phyloP scores from a whole-genome alignment of 148 eudicot species.

The Vaccinium vitisidaea region DNA sequence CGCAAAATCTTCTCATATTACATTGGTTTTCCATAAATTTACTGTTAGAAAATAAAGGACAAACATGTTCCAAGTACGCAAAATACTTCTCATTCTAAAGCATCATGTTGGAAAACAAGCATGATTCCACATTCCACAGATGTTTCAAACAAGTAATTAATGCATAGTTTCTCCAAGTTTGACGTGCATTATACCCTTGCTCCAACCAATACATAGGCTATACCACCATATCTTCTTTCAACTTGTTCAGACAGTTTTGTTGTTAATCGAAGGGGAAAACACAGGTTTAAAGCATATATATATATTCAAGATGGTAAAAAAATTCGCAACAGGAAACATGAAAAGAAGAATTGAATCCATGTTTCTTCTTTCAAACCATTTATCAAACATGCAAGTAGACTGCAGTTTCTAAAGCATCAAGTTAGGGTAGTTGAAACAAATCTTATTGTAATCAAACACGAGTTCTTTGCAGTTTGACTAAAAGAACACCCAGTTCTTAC shows the following conservation, averaged over 20 bases:
- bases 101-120: too few species aligned
- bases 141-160: neutral
- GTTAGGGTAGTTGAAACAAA: neutral
- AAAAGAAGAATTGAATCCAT: neutral
- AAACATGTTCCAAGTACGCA: too few species aligned
- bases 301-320: neutral
- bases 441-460: neutral
- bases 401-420: too few species aligned
- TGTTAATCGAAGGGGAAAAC: neutral
- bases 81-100: neutral
- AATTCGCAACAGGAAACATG: conserved; percentile 13
- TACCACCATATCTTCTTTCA: neutral
- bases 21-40: too few species aligned
- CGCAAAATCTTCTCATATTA: neutral
- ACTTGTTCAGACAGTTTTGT: neutral
- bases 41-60: too few species aligned
- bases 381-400: conserved; percentile 9
- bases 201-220: neutral
- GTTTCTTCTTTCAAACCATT: conserved; percentile 7
- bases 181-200: neutral
- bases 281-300: neutral
- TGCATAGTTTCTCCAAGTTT: neutral
- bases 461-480: neutral
- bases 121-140: too few species aligned
- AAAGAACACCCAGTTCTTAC: neutral